These are phyloP conservation scores for Linum trigynum DNA, from an alignment of 345 rosid species.

Conservation along the genomic window DNA sequence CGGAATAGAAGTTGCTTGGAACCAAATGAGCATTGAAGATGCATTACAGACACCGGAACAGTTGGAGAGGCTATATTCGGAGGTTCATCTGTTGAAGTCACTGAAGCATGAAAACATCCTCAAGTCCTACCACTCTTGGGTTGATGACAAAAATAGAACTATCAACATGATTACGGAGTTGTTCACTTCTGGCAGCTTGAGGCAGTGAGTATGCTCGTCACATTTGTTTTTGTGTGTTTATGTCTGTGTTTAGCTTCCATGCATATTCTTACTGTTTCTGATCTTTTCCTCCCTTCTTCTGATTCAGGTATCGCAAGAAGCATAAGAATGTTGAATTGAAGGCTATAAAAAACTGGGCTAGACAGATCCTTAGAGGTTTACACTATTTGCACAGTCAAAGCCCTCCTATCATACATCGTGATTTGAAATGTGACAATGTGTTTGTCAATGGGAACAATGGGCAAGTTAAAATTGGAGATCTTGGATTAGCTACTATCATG, in stretches of 20 bases:
- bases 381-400: conserved; percentile 7
- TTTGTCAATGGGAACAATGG: conserved; percentile 17
- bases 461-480: conserved; percentile 21
- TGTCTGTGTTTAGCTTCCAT: neutral
- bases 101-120: conserved; percentile 17
- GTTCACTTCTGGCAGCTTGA: conserved; percentile 17
- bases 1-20: conserved; percentile 25
- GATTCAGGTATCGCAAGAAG: conserved; percentile 15
- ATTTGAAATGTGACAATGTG: conserved; percentile 10
- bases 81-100: conserved; percentile 20
- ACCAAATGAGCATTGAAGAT: conserved; percentile 20
- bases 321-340: conserved; percentile 19
- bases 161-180: conserved; percentile 20
- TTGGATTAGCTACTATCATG: conserved; percentile 22
- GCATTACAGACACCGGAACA: conserved; percentile 20
- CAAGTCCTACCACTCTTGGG: conserved; percentile 20
- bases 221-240: neutral
- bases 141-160: conserved; percentile 16
- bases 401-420: conserved; percentile 16
- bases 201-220: conserved; percentile 12
- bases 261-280: conserved; percentile 15
- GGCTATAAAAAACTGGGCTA: conserved; percentile 21
- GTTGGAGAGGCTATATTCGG: conserved; percentile 21
- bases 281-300: neutral
- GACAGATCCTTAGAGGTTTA: conserved; percentile 14